A percentile compares a stretch with the other conserved stretches of the same genome.
phyloP scores from a whole-genome alignment of 305 asterid species.

The Solanum chacoense region DNA sequence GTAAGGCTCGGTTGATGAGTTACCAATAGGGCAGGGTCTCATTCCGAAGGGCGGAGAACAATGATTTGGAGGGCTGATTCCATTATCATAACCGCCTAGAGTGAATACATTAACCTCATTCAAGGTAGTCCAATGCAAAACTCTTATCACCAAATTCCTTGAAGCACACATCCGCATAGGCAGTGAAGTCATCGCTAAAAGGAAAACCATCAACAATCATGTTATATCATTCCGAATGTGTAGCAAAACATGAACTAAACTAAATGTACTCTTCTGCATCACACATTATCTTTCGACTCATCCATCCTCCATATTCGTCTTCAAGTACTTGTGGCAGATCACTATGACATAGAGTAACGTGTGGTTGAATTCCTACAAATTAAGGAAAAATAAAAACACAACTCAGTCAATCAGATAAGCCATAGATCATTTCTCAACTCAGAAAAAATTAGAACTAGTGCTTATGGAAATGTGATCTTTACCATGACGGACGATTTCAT shows the following conservation, averaged over 20 bases:
- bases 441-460: neutral
- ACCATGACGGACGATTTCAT: slow-evolving; percentile 40
- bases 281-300: slow-evolving; percentile 37
- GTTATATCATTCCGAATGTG: neutral
- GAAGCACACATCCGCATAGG: slow-evolving; percentile 46
- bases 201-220: neutral
- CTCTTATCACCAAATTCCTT: slow-evolving; percentile 47
- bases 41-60: slow-evolving; percentile 17
- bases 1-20: slow-evolving; percentile 54
- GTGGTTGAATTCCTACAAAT: slow-evolving; percentile 47
- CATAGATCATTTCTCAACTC: neutral
- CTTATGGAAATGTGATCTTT: neutral
- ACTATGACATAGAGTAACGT: slow-evolving; percentile 35
- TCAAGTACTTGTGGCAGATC: slow-evolving; percentile 61
- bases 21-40: slow-evolving; percentile 22
- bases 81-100: slow-evolving; percentile 39
- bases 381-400: neutral
- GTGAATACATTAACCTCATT: slow-evolving; percentile 41
- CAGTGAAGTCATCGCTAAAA: slow-evolving; percentile 37
- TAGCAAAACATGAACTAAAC: neutral
- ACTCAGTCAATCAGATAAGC: no score
- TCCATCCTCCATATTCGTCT: slow-evolving; percentile 54
- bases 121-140: slow-evolving; percentile 42
- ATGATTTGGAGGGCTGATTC: slow-evolving; percentile 28
- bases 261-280: neutral